A percentile compares a stretch with the other conserved stretches of the same genome.
Evolutionary conservation across 495 filamentous ascomycete species (phyloP).

Genomic region (Tuber microsphaerosporum): DNA sequence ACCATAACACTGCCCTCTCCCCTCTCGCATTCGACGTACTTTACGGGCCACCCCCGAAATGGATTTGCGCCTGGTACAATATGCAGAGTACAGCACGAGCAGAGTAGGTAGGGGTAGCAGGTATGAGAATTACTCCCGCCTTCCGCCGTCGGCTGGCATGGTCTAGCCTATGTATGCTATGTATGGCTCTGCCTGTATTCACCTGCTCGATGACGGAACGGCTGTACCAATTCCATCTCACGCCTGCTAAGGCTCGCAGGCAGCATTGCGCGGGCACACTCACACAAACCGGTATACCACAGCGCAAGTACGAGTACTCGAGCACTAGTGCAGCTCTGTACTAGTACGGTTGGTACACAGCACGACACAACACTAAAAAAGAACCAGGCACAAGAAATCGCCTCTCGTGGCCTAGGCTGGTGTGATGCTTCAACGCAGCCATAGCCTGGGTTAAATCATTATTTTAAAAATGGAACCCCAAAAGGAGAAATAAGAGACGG

Average conservation of each 20-base stretch:
- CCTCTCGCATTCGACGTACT: neutral
- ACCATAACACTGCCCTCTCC: conserved; percentile 1
- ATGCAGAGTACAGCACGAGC: neutral
- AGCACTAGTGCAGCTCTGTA: neutral
- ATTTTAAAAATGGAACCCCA: neutral
- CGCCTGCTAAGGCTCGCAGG: neutral
- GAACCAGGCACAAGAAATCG: neutral
- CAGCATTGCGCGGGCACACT: neutral
- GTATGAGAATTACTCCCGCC: conserved; percentile 33
- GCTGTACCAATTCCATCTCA: conserved; percentile 14
- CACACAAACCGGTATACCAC: neutral
- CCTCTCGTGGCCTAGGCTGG: neutral
- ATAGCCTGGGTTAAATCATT: neutral
- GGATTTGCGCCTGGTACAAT: neutral
- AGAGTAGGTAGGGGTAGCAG: neutral
- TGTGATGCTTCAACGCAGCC: neutral
- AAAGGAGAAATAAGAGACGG: neutral
- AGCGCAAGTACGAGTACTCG: too few species aligned
- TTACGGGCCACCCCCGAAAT: neutral
- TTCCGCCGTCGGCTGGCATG: neutral
- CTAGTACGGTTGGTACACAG: neutral
- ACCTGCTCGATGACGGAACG: conserved; percentile 36
- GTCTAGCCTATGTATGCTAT: neutral
- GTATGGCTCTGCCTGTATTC: neutral
- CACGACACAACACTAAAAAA: neutral